A percentile compares a stretch with the other conserved stretches of the same genome.
Conservation (phyloP, 805 yeast species). For the Pichia kluyveri region DNA sequence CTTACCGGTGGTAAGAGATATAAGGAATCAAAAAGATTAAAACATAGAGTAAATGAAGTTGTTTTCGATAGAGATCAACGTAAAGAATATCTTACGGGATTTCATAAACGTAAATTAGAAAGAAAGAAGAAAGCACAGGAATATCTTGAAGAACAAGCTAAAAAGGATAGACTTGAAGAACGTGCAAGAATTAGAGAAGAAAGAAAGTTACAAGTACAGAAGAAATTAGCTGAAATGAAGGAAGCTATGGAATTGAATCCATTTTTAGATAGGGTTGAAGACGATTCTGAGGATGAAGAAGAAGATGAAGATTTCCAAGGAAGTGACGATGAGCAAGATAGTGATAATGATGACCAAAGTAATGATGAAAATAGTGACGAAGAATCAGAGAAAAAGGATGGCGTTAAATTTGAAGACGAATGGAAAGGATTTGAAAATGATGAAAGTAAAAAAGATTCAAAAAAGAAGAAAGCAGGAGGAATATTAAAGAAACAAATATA, state of each 20-base stretch:
- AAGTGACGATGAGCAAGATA: slow-evolving; percentile 11
- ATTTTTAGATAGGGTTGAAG: slow-evolving; percentile 13
- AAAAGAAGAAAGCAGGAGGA: slow-evolving; percentile 24
- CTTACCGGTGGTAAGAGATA: slow-evolving; percentile 83
- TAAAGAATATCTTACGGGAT: slow-evolving; percentile 82
- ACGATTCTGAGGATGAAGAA: slow-evolving; percentile 21
- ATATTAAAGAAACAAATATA: slow-evolving; percentile 37
- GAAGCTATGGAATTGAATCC: slow-evolving; percentile 15
- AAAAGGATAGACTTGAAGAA: slow-evolving; percentile 65
- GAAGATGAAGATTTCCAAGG: slow-evolving; percentile 13
- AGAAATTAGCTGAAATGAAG: slow-evolving; percentile 51
- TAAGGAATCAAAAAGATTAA: slow-evolving; percentile 55
- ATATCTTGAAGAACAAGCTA: slow-evolving; percentile 66
- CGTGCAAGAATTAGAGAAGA: slow-evolving; percentile 66
- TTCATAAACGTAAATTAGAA: slow-evolving; percentile 86
- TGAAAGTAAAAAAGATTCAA: slow-evolving; percentile 7
- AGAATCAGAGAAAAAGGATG: slow-evolving; percentile 12
- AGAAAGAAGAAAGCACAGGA: slow-evolving; percentile 82
- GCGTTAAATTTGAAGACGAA: slow-evolving; percentile 20
- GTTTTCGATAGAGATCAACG: slow-evolving; percentile 75
- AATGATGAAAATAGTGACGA: slow-evolving; percentile 7
- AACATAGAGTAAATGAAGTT: slow-evolving; percentile 73
- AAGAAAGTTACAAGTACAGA: slow-evolving; percentile 54
- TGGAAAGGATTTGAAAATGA: slow-evolving; percentile 35
- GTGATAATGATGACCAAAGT: slow-evolving; percentile 18